phyloP scores from a whole-genome alignment of 2,329 filamentous ascomycete genomes.

The Dactylellina drechsleri region DNA sequence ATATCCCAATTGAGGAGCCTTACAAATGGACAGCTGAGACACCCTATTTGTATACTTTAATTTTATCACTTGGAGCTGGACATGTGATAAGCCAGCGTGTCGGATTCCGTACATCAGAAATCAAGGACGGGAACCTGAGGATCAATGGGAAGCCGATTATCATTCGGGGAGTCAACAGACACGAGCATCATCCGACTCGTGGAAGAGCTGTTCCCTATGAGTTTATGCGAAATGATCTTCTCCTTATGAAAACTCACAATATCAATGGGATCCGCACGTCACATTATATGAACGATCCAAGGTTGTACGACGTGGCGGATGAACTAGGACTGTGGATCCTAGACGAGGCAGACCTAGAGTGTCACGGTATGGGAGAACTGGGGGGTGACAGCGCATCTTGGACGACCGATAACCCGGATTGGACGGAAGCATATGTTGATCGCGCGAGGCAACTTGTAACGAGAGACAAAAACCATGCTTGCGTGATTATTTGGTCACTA shows the following conservation, averaged over 20 bases:
- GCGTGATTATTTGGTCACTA: conserved; percentile 77
- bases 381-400: conserved; percentile 69
- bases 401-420: conserved; percentile 71
- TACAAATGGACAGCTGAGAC: conserved; percentile 76
- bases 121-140: conserved; percentile 69
- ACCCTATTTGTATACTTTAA: conserved; percentile 70
- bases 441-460: conserved; percentile 72
- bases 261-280: conserved; percentile 76
- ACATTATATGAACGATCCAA: conserved; percentile 74
- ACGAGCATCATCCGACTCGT: conserved; percentile 74
- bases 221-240: conserved; percentile 71
- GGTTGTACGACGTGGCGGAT: conserved; percentile 71
- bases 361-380: conserved; percentile 66
- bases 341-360: conserved; percentile 69
- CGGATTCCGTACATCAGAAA: conserved; percentile 73
- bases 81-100: conserved; percentile 64
- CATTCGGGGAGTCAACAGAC: conserved; percentile 74
- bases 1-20: conserved; percentile 66
- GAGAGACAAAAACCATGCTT: conserved; percentile 76
- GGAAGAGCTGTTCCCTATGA: conserved; percentile 73
- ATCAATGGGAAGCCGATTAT: conserved; percentile 73
- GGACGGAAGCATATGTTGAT: conserved; percentile 74
- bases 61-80: conserved; percentile 62
- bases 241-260: conserved; percentile 76
- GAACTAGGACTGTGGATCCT: conserved; percentile 75